Percentiles rank a stretch among this genome's conserved stretches.
phyloP scores from a whole-genome alignment of 257 asterid species.

The Paraleonurus japonicus region DNA sequence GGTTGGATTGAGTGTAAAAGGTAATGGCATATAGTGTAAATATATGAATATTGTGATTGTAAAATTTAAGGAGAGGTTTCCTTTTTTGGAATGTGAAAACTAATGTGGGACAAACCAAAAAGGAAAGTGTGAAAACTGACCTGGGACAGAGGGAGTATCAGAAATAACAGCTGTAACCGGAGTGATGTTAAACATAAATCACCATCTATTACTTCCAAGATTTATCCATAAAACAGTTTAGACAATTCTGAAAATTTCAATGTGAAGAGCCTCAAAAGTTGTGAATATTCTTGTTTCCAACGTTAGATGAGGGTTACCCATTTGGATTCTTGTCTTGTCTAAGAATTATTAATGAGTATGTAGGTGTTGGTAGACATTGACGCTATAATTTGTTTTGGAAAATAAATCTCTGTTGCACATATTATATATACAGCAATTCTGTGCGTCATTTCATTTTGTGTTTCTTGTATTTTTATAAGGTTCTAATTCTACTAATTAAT shows the following conservation, averaged over 20 bases:
- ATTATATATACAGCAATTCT: background rate
- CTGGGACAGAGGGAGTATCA: too few species aligned
- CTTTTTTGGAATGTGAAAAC: too few species aligned
- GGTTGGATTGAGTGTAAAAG: too few species aligned
- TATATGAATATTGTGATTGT: too few species aligned
- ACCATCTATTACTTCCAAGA: background rate
- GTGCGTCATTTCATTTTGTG: too few species aligned
- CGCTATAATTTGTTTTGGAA: slow-evolving; percentile 9
- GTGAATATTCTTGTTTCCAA: slow-evolving; percentile 26
- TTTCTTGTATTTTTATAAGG: slow-evolving; percentile 1
- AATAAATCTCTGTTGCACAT: slow-evolving; percentile 11
- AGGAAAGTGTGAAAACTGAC: too few species aligned
- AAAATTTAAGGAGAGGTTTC: too few species aligned
- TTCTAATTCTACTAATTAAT: background rate
- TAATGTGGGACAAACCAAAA: too few species aligned
- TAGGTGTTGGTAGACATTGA: background rate
- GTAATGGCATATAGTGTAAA: too few species aligned
- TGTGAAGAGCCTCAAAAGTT: background rate
- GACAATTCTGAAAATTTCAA: background rate
- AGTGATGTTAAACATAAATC: background rate
- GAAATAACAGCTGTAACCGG: too few species aligned
- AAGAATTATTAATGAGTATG: background rate
- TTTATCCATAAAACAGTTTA: slow-evolving; percentile 13
- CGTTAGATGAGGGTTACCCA: slow-evolving; percentile 18
- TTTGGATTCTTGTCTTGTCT: too few species aligned